A percentile compares a stretch with the other conserved stretches of the same genome.
These are phyloP conservation scores for Hypoxylon sp. DNA, from an alignment of 2,329 filamentous ascomycete species.

Conservation along the genomic window DNA sequence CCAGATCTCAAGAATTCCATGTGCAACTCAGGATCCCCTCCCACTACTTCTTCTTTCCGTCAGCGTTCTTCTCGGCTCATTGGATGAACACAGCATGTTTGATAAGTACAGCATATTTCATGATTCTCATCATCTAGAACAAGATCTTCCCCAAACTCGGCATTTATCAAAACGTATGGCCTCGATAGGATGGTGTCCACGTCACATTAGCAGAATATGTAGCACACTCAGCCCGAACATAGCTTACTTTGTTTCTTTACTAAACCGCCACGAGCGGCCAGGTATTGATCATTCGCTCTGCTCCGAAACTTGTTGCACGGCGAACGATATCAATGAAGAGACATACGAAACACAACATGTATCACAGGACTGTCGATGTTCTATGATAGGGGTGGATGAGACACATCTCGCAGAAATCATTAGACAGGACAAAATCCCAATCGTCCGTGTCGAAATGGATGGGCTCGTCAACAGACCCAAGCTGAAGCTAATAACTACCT, in stretches of 20 bases:
- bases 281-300: not conserved
- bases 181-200: slow-evolving; percentile 4
- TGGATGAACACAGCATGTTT: not conserved
- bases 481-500: not conserved
- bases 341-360: not conserved
- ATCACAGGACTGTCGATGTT: not conserved
- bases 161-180: not conserved
- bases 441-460: not conserved
- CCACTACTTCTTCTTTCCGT: not conserved
- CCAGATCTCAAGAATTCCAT: slow-evolving; percentile 3
- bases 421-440: not conserved
- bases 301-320: not conserved
- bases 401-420: not conserved
- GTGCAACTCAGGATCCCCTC: not conserved
- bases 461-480: not conserved
- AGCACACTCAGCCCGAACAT: not conserved
- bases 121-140: not conserved
- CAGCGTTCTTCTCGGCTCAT: not conserved
- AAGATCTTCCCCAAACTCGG: not conserved
- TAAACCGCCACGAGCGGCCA: not conserved
- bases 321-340: not conserved
- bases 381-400: not conserved
- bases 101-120: too few species aligned
- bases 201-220: not conserved
- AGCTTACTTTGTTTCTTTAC: not conserved